Base-by-base conservation (phyloP, 2,329 filamentous ascomycete genomes). In the Aureobasidium melanogenum region DNA sequence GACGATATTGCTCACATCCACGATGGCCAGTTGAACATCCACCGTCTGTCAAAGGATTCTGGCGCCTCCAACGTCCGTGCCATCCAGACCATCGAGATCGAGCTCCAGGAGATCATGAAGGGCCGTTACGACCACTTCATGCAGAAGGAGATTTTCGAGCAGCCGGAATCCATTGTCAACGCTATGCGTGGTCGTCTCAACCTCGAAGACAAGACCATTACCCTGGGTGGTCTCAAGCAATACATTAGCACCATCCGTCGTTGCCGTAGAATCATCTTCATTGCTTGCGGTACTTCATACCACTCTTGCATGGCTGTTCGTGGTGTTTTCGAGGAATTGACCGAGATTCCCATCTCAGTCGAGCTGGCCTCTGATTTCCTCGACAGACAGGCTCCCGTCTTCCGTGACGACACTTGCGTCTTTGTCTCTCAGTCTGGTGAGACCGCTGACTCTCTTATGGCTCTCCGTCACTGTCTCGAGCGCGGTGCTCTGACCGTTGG, bases 91-190 rank as follows among this genome's bases (percentile, higher is more conserved):
- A 85, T 99, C 61, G 94, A 99, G 82, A 89, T 99, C 55, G 91
- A 99, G 82, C 88, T 99, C 66, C 94, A 99, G 82, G 92, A 99
- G 82, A 99, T 99, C 79, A 99, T 99, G 94, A 99, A 99, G 88
- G 94, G 94, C 77, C 95, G 94, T 75, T 99, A 97, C 78, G 94
- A 99, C 77, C 94, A 99, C 81, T 99, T 97, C 83, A 99, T 99
- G 94, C 94, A 99, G 77, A 99, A 99, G 86, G 94, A 99, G 77
- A 99, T 99, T 72, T 99, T 99, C 76, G 94, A 99, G 83, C 94
- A 99, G 82, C 94, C 94, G 72, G 94, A 99, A 80, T 99, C 94
- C 15, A 91, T 99, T 64, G 87, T 99, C 81, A 99, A 99, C 84
- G 97, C 94, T 68, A 99, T 99, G 94, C 91, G 94, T 86, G 94